phyloP scores from a whole-genome alignment of 371 early-diverging fungal species.

The Mucor ambiguus region DNA sequence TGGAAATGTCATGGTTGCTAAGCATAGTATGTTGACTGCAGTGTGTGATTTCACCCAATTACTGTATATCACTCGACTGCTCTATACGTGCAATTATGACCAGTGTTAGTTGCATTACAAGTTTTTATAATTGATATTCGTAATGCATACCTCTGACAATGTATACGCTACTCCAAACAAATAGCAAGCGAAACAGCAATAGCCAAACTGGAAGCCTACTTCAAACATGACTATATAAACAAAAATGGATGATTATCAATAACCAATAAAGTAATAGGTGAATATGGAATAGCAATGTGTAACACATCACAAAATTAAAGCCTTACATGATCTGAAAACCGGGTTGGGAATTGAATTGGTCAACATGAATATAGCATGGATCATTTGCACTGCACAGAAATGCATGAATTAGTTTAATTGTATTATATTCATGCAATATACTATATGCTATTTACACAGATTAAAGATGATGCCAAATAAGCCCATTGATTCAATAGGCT shows the following conservation, averaged over 20 bases:
- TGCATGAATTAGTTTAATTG: constrained; percentile 13
- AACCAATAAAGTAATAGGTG: neutral
- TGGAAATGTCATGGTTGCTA: constrained; percentile 3
- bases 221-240: constrained; percentile 13
- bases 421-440: neutral
- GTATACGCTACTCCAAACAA: constrained; percentile 24
- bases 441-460: constrained; percentile 6
- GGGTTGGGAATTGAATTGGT: constrained; percentile 18
- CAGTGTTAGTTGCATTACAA: neutral
- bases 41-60: constrained; percentile 18
- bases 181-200: constrained; percentile 15
- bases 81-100: neutral
- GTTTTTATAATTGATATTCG: neutral
- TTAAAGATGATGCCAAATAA: constrained; percentile 16
- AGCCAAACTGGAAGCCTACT: constrained; percentile 15
- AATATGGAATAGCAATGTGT: constrained; percentile 9
- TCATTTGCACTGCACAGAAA: constrained; percentile 9
- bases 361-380: constrained; percentile 15
- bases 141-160: constrained; percentile 7
- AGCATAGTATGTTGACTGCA: constrained; percentile 7
- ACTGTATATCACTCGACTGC: constrained; percentile 12
- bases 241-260: neutral
- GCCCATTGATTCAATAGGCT: constrained; percentile 18
- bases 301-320: constrained; percentile 16
- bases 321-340: constrained; percentile 19